These are phyloP conservation scores for Tylopilus plumbeoviolaceoides DNA, from an alignment of 768 basidiomycete species.

Conservation along the genomic window DNA sequence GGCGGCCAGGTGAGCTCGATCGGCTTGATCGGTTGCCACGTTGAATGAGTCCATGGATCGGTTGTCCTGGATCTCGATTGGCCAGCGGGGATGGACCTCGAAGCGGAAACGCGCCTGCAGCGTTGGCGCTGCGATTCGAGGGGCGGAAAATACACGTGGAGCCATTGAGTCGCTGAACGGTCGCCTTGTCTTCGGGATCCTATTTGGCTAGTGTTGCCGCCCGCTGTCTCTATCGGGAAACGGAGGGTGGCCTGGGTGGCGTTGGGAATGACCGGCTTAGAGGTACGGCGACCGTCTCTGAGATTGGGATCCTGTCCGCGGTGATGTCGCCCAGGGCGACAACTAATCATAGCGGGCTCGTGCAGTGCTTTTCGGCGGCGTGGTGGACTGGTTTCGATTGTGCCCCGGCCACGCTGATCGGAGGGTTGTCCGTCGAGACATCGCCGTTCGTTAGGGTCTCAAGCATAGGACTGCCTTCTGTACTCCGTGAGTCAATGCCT, in stretches of 20 bases:
- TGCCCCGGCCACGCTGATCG: too few relatives aligned
- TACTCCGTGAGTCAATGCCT: too few relatives aligned
- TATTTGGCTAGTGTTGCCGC: background rate
- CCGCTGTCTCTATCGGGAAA: background rate
- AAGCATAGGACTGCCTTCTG: too few relatives aligned
- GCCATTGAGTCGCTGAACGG: background rate
- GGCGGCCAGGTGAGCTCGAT: background rate
- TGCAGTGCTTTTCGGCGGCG: background rate
- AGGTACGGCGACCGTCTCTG: background rate
- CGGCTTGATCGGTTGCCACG: background rate
- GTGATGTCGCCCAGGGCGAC: background rate
- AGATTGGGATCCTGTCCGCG: background rate
- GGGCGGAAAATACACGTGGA: background rate
- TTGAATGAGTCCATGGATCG: constrained; percentile 1
- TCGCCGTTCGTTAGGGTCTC: too few relatives aligned
- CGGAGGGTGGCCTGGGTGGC: background rate
- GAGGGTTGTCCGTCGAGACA: too few relatives aligned
- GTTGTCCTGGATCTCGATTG: background rate
- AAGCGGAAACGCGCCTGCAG: background rate
- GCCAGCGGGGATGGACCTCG: background rate
- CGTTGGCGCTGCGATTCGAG: background rate
- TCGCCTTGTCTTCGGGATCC: background rate
- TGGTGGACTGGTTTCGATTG: background rate
- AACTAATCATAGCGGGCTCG: too few relatives aligned
- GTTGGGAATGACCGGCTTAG: background rate